A percentile compares a stretch with the other conserved stretches of the same genome.
Evolutionary conservation across 768 basidiomycete genomes (phyloP).

Genomic region (Serendipita sp.): DNA sequence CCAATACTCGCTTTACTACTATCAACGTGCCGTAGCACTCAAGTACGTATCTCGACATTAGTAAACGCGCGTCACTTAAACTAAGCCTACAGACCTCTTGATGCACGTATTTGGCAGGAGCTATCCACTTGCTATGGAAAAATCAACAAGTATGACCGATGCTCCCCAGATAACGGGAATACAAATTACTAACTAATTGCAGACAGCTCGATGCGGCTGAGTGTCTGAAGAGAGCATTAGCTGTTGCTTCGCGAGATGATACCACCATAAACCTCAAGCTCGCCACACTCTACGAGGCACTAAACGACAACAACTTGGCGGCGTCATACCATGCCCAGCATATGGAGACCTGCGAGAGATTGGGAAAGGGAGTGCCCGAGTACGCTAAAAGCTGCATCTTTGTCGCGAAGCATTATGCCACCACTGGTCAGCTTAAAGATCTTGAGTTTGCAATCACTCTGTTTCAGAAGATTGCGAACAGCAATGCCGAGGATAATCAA

Average conservation of each 20-base stretch:
- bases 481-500: constrained; percentile 54
- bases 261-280: constrained; percentile 56
- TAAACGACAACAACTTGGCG: constrained; percentile 53
- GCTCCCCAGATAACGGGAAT: neutral
- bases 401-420: constrained; percentile 64
- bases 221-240: constrained; percentile 78
- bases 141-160: constrained; percentile 50
- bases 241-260: constrained; percentile 63
- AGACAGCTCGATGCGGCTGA: constrained; percentile 82
- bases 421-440: constrained; percentile 22
- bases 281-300: constrained; percentile 49
- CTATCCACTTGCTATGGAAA: constrained; percentile 89
- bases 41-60: constrained; percentile 31
- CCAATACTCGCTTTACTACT: constrained; percentile 90
- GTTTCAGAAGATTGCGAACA: constrained; percentile 54
- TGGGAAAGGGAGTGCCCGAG: constrained; percentile 56
- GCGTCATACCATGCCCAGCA: constrained; percentile 45
- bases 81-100: constrained; percentile 56
- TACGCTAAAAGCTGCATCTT: constrained; percentile 73
- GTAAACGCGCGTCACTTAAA: neutral
- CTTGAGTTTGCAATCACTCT: constrained; percentile 55
- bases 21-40: constrained; percentile 86
- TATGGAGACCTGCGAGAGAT: constrained; percentile 16
- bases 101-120: constrained; percentile 91
- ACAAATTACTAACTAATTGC: constrained; percentile 7